Percentiles rank a stretch among this genome's conserved stretches.
Conservation (phyloP, 352 stramenopile species). For the Labyrinthula sp. region DNA sequence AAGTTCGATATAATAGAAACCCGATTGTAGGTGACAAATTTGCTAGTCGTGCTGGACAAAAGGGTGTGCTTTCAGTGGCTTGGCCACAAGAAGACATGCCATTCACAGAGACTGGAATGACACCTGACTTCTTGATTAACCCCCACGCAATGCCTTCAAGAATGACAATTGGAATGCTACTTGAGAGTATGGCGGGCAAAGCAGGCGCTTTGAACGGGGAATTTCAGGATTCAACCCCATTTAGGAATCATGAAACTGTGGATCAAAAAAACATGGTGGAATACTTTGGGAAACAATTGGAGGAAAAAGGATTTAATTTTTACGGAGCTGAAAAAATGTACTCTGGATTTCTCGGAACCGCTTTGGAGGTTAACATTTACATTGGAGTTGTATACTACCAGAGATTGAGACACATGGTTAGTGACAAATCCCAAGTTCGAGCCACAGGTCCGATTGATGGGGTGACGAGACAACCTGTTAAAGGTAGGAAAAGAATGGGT, state of each 20-base stretch:
- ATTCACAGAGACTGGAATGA: conserved; percentile 93
- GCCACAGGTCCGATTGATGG: conserved; percentile 89
- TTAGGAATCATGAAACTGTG: conserved; percentile 47
- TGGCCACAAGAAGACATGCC: conserved; percentile 97
- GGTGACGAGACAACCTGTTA: conserved; percentile 96
- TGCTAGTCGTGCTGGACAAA: conserved; percentile 92
- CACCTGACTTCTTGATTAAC: conserved; percentile 98
- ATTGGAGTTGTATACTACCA: conserved; percentile 99
- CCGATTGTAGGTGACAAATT: conserved; percentile 99
- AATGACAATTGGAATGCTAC: conserved; percentile 94
- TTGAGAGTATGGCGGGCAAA: conserved; percentile 99
- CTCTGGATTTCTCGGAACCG: conserved; percentile 84
- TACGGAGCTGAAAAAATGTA: conserved; percentile 97
- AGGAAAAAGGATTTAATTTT: conserved; percentile 84
- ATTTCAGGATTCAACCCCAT: conserved; percentile 93
- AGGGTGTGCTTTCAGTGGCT: conserved; percentile 94
- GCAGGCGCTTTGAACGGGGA: conserved; percentile 84
- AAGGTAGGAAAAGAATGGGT: conserved; percentile 94
- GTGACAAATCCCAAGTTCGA: conserved; percentile 97
- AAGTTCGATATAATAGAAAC: conserved; percentile 91
- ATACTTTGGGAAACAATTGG: conserved; percentile 95
- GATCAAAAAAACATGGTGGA: conserved; percentile 74
- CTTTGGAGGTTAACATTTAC: conserved; percentile 99
- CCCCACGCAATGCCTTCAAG: conserved; percentile 84
- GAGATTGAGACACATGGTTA: conserved; percentile 98